Base-by-base conservation (phyloP, 148 eudicot genomes). In the Vaccinium darrowii region DNA sequence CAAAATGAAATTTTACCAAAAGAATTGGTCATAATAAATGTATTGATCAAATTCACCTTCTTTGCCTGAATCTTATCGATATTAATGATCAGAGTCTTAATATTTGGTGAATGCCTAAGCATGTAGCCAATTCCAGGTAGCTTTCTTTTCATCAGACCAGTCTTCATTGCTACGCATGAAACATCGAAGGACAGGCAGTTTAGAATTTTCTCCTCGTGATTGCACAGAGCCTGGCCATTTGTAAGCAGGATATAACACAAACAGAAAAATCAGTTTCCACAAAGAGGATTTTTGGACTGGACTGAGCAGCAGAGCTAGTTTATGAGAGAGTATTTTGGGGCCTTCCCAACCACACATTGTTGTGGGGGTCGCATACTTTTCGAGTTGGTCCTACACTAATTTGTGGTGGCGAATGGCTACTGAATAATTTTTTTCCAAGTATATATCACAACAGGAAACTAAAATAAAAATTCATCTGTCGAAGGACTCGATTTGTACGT, bases 101-200 rank as follows among this genome's bases (percentile, higher is more conserved):
- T 74, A 27, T 79, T 62, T 27, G 83, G 86, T 4, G 82, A 84
- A 36, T n/a, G 74, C 74, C 15, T 30, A 23, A 84, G 83, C n/a
- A 79, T 50, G 53, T 43, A 67, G 57, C 69, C 33, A 53, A 84
- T 67, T 79, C 86, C 78, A 16, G 82, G 82, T 19, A 84, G 58
- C 51, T 84, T 69, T 54, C 71, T 13, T 43, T 84, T 84, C 49
- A 25, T 79, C 50, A 84, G 33, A 12, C 1, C 53, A 18, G 78
- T 78, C 81, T 54, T 51, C 2, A 84, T 43, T 18, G 3, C 25
- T n/a, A 79, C 11, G 57, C 76, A 23, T 18, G 60, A 67, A 49
- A 60, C 53, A 67, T 11, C 19, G 9, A 73, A 84, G 27, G 78
- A 67, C 53, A 74, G 9, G 56, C 18, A 10, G 43, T 39, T 47